Conservation (phyloP, 129 eudicot genomes). For the Kitagawia praeruptora region DNA sequence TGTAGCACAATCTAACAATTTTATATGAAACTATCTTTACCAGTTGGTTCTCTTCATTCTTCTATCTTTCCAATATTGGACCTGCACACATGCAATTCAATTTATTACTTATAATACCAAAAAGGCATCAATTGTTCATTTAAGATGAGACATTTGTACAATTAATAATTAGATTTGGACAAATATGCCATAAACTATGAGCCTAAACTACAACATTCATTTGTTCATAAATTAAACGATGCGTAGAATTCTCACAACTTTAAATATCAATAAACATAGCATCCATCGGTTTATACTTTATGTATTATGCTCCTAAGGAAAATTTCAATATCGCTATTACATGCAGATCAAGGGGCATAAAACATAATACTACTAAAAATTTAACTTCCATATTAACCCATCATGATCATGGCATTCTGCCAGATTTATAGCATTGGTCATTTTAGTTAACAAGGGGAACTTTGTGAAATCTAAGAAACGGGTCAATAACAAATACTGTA, state of each 20-base stretch:
- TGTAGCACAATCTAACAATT: slow-evolving; percentile 34
- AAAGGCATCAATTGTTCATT: neutral
- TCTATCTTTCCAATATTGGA: slow-evolving; percentile 22
- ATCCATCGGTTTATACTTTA: neutral
- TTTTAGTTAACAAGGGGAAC: neutral
- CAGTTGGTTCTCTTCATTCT: slow-evolving; percentile 18
- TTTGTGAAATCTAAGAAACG: neutral
- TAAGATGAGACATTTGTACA: neutral
- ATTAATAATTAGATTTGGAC: too few species aligned
- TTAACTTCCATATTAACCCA: neutral
- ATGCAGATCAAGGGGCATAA: neutral
- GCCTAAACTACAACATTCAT: neutral
- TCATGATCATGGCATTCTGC: neutral
- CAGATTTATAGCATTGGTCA: neutral
- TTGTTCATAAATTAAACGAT: neutral
- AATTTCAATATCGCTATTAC: neutral
- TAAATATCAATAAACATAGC: neutral
- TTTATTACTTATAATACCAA: neutral
- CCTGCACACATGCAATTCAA: slow-evolving; percentile 3
- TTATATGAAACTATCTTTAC: slow-evolving; percentile 27
- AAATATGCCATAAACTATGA: neutral
- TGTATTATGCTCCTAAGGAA: neutral
- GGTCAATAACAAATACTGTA: neutral
- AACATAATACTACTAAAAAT: neutral
- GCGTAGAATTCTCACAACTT: neutral